Base-by-base conservation (phyloP, 1,284 basidiomycete species). In the Amylostereum areolatum region DNA sequence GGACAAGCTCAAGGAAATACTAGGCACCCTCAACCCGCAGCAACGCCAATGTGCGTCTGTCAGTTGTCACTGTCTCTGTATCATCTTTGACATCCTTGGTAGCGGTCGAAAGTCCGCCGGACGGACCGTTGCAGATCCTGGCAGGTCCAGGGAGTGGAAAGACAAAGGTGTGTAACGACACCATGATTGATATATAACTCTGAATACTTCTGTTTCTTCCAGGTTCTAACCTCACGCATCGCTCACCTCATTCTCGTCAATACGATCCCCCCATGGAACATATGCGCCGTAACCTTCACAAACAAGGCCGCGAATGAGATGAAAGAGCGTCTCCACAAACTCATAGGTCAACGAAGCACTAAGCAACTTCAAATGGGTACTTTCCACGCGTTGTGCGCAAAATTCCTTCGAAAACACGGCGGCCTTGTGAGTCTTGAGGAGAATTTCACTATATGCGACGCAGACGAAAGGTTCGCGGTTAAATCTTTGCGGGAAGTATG, bases 231-330 rank as follows among this genome's bases (percentile, higher is more conserved):
- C 2, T 81, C 81, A 35, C 75, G 91, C 11, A 88, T 93, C 34
- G 89, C 86, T 0, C 75, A 91, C 61, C 71, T 95, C 24, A 81
- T 92, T 34, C 67, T 81, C 25, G 66, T 75, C 40, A 80, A 85
- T 60, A 61, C 61, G 9, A 64, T 85, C 28, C 64, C 71, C 8
- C 81, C 89, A 1, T 69, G 73, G 4, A 72, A 81, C 42, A 87
- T 92, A 66, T 87, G 84, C 54, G 86, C 87, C 1, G 88, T 92
- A 2, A 91, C 89, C 0, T 91, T 90, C 64, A 90, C 88, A 4
- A 93, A 93, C 71, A 93, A 94, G 67, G 91, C 92, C 3, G 91
- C 92, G 1, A 85, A 82, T 55, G 92, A 96, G 69, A 94, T 96
- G 92, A 78, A 80, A 52, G 74, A 81, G 54, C 76, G 93, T 2